Evolutionary conservation across 2,329 filamentous ascomycete species (phyloP).

Genomic region (Colletotrichum godetiae): DNA sequence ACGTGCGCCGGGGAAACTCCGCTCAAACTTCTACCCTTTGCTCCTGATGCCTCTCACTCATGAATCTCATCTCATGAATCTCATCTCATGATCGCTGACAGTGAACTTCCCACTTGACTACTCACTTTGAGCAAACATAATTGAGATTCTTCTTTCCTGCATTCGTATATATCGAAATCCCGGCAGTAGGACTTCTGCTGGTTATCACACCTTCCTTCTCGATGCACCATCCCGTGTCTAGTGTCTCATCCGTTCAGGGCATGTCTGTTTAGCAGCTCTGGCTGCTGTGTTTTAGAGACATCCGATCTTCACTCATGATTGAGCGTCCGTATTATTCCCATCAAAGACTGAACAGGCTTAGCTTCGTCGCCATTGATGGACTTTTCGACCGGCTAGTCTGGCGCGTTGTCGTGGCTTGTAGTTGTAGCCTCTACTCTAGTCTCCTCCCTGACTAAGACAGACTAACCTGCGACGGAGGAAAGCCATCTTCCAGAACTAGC

Average conservation of each 20-base stretch:
- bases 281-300: neutral
- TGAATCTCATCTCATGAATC: neutral
- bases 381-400: neutral
- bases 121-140: neutral
- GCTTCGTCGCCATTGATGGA: neutral
- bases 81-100: neutral
- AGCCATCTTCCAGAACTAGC: neutral
- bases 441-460: neutral
- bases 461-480: neutral
- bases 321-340: neutral
- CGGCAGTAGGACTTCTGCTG: neutral
- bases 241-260: neutral
- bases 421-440: too few relatives aligned
- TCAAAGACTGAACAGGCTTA: neutral
- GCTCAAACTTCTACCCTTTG: neutral
- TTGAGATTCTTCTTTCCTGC: neutral
- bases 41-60: neutral
- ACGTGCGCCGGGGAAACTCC: conserved; percentile 16
- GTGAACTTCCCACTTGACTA: neutral
- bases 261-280: neutral
- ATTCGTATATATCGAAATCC: neutral
- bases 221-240: neutral
- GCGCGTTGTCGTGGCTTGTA: neutral
- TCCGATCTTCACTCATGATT: neutral
- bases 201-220: neutral